Percentiles rank a stretch among this genome's conserved stretches.
These are phyloP conservation scores for Termitomyces sp. DNA, from an alignment of 768 basidiomycete species.

Conservation along the genomic window DNA sequence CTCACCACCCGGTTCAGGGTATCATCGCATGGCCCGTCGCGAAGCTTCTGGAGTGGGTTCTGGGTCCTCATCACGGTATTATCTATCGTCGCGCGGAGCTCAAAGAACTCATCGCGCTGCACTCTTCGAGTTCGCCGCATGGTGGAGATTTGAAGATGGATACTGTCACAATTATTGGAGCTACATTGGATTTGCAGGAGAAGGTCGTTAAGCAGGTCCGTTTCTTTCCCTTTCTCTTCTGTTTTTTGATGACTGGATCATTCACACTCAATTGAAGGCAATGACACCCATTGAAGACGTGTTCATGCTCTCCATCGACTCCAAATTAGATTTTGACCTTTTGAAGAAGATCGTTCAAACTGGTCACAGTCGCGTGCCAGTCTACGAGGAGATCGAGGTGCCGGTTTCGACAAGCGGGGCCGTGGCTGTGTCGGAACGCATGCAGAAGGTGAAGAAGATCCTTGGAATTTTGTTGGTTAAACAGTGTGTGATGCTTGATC, in stretches of 20 bases:
- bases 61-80: conserved; percentile 86
- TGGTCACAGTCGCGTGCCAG: conserved; percentile 81
- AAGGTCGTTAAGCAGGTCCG: conserved; percentile 69
- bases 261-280: conserved; percentile 34
- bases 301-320: conserved; percentile 86
- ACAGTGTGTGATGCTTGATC: conserved; percentile 84
- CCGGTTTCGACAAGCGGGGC: conserved; percentile 29
- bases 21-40: conserved; percentile 83
- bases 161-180: conserved; percentile 87
- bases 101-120: conserved; percentile 89
- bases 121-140: conserved; percentile 62
- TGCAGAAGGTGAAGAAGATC: conserved; percentile 70
- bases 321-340: conserved; percentile 75
- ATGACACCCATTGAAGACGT: conserved; percentile 80
- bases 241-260: neutral
- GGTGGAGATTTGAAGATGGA: conserved; percentile 86
- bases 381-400: conserved; percentile 73
- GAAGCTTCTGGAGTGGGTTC: conserved; percentile 68
- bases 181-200: conserved; percentile 83
- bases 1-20: conserved; percentile 34
- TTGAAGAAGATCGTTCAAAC: conserved; percentile 72
- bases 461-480: conserved; percentile 86
- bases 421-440: conserved; percentile 20
- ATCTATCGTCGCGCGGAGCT: conserved; percentile 85
- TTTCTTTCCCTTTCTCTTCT: neutral